phyloP scores from a whole-genome alignment of 2,329 filamentous ascomycete genomes.

The Xylaria arbuscula region DNA sequence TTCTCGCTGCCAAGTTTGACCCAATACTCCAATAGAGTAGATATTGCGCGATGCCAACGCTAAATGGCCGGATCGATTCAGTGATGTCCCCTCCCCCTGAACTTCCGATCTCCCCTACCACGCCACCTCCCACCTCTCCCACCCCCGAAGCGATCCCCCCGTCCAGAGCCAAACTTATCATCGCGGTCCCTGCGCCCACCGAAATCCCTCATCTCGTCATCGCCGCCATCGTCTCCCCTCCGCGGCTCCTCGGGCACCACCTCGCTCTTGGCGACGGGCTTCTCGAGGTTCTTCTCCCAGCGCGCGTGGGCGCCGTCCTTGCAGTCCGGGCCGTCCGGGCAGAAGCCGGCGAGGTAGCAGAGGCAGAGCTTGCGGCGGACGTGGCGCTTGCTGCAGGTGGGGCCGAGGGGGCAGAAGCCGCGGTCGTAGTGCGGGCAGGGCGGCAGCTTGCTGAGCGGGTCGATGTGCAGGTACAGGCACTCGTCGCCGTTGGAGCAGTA shows the following conservation, averaged over 20 bases:
- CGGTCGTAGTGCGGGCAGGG: slow-evolving; percentile 92
- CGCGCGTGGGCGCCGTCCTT: slow-evolving; percentile 83
- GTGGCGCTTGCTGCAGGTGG: slow-evolving; percentile 88
- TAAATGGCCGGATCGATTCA: background rate
- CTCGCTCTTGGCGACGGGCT: slow-evolving; percentile 76
- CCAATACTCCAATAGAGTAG: background rate
- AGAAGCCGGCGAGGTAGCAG: slow-evolving; percentile 94
- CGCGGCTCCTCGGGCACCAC: slow-evolving; percentile 65
- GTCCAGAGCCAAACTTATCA: slow-evolving; percentile 47
- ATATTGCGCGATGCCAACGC: background rate
- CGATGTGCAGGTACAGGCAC: slow-evolving; percentile 91
- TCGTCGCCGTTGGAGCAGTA: slow-evolving; percentile 98
- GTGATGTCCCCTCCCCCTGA: slow-evolving; percentile 41
- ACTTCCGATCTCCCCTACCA: slow-evolving; percentile 50
- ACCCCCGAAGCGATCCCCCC: slow-evolving; percentile 53
- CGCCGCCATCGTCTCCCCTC: slow-evolving; percentile 59
- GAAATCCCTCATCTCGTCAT: slow-evolving; percentile 49
- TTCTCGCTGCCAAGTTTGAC: background rate
- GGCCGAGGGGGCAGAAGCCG: slow-evolving; percentile 93
- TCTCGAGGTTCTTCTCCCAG: slow-evolving; percentile 81
- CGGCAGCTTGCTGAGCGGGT: slow-evolving; percentile 80
- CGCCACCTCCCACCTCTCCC: slow-evolving; percentile 46
- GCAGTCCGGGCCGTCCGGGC: slow-evolving; percentile 82
- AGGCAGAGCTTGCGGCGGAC: slow-evolving; percentile 82
- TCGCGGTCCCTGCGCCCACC: slow-evolving; percentile 46